These are phyloP conservation scores for Macrophomina tecta DNA, from an alignment of 2,329 filamentous ascomycete species.

Conservation along the genomic window DNA sequence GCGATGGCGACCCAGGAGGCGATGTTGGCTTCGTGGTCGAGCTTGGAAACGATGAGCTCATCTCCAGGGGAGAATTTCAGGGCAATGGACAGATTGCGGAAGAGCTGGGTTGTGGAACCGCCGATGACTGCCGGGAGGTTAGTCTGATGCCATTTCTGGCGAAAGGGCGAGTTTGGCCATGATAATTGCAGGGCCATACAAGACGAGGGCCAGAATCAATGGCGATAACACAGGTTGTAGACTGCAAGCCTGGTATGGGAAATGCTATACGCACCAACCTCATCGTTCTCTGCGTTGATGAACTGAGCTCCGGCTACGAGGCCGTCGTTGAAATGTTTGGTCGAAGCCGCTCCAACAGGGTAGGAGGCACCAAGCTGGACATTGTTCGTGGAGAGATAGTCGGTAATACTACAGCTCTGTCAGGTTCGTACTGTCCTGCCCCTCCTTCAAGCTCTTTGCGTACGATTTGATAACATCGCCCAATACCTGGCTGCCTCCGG, in stretches of 20 bases:
- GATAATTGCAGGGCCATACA: no score
- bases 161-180: no score
- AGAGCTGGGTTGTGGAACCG: slow-evolving; percentile 75
- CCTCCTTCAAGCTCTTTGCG: slow-evolving; percentile 35
- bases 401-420: slow-evolving; percentile 58
- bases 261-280: slow-evolving; percentile 61
- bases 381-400: slow-evolving; percentile 72
- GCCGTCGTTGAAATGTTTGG: slow-evolving; percentile 63
- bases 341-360: slow-evolving; percentile 64
- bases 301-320: slow-evolving; percentile 71
- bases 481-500: slow-evolving; percentile 75
- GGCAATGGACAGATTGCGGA: slow-evolving; percentile 66
- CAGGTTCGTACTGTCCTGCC: background rate
- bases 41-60: slow-evolving; percentile 72
- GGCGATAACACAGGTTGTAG: background rate
- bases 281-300: slow-evolving; percentile 69
- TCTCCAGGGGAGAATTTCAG: slow-evolving; percentile 52
- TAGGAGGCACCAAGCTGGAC: slow-evolving; percentile 80
- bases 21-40: slow-evolving; percentile 82
- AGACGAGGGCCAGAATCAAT: no score
- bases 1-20: slow-evolving; percentile 76
- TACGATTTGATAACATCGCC: slow-evolving; percentile 70
- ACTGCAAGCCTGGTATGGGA: slow-evolving; percentile 27
- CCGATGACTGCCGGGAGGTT: slow-evolving; percentile 63
- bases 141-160: background rate